Evolutionary conservation across 2,329 filamentous ascomycete species (phyloP), one percentile per base, ranked within the genome.

Genomic region (Tolypocladium amazonense): DNA sequence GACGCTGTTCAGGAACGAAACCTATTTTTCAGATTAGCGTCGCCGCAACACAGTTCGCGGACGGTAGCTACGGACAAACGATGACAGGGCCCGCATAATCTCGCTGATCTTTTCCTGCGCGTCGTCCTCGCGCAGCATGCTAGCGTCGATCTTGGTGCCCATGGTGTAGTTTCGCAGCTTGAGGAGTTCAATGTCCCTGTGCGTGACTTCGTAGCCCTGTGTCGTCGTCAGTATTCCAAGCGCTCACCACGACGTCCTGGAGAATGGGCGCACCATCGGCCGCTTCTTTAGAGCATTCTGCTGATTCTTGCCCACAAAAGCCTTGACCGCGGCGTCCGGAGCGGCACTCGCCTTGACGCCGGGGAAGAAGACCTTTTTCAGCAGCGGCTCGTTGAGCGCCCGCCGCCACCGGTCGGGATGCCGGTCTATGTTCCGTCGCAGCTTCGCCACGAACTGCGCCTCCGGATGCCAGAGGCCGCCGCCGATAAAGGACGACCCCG

Each of bases 381-480:
- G 82, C 0, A 72, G 73, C 23, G 81, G 76, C 56, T 86, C 80
- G 60, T 78, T 80, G 60, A 96, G 77, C 3, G 88, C 81, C 6
- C 79, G 74, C 63, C 91, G 89, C 75, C 95, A 85, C 59, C 83
- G 81, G 56, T 81, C 77, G 15, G 91, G 87, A 62, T 87, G 83
- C 66, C 82, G 81, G 74, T 96, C 89, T 69, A 97, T 88, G 69
- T 87, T 88, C 38, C 81, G 79, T 60, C 92, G 84, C 71, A 96
- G 76, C 63, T 81, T 80, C 41, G 81, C 81, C 18, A 94, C 76
- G n/a, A 85, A 78, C 5, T 77, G 75, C 1, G 83, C 81, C 58
- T 91, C 88, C 2, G 90, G 90, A 67, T 87, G 83, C 90, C 90
- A 96, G 20, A 95, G 76, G 1, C 92, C 92, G 55, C 90, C 90